Base-by-base conservation (phyloP, 768 basidiomycete species). In the Podaxis mareebaensis region DNA sequence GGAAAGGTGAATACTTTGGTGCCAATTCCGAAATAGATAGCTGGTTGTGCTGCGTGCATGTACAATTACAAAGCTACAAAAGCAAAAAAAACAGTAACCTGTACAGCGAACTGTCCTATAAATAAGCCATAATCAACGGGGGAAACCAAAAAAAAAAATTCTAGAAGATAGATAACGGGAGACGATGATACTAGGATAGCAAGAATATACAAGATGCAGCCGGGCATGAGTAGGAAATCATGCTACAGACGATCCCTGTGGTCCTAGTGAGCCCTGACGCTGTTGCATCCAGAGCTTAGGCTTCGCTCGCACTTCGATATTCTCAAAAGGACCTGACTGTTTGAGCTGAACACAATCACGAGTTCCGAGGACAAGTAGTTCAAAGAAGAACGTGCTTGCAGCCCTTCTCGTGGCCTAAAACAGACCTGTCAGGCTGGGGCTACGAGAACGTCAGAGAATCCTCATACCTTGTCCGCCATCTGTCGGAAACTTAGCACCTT, bases 361-460 rank as follows among this genome's bases (percentile, higher is more conserved):
- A 3, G 96, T 98, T 10, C 94, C 90, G 1, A 99, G 85, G 1
- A 99, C 94, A 30, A 99, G 88, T 38, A 98, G 77, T 75, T 99
- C 97, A 72, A 99, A 99, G 83, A 99, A 99, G 81, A 99, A 98
- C 1, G 94, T 89, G 1, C 96, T 87, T 1, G 96, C 95, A 12
- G 95, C 97, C 46, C 94, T 87, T 53, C 93, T 89, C 10, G 93
- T 91, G 12, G 95, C 91, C 93, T 96, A 68, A 13, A 36, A 54
- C 17, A 55, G 39, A 55, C 42, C 8, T 55, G 13, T 66, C 44
- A 60, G 58, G 51, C 10, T 36, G 5, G 22, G 20, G 64, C 15
- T 55, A 11, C 24, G 40, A 59, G 26, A 53, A 26, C 17, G 15
- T 26, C 38, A 53, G 33, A n/a, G 58, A 42, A 58, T 39, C 33